A percentile compares a stretch with the other conserved stretches of the same genome.
Conservation (phyloP, 108 stramenopile species). For the Cyclotella kingstonii region DNA sequence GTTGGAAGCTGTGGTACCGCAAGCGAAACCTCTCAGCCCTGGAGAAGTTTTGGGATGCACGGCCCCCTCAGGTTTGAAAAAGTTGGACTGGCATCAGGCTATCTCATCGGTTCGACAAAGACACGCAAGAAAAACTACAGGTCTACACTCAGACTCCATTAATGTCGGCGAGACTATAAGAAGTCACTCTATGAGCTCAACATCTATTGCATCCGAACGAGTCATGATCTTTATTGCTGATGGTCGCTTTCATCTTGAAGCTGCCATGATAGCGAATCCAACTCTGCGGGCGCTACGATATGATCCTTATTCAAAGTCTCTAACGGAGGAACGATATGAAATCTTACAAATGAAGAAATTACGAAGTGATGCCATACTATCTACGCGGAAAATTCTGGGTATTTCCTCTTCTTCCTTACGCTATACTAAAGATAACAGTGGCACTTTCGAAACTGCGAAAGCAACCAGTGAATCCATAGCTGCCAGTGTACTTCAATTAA, state of each 20-base stretch:
- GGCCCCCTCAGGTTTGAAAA: constrained; percentile 56
- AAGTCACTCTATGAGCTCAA: not conserved
- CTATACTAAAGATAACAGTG: not conserved
- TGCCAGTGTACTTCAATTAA: not conserved
- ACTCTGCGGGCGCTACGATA: constrained; percentile 86
- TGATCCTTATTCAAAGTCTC: constrained; percentile 92
- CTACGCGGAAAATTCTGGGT: constrained; percentile 28
- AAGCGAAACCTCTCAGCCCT: constrained; percentile 88
- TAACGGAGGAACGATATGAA: constrained; percentile 93
- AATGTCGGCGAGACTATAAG: not conserved
- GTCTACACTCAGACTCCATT: not conserved
- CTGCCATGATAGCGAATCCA: constrained; percentile 97
- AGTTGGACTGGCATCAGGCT: constrained; percentile 20
- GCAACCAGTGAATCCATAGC: not conserved
- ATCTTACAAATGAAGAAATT: constrained; percentile 81
- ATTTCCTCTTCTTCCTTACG: not conserved
- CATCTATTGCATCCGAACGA: constrained; percentile 30
- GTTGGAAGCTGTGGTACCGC: constrained; percentile 60
- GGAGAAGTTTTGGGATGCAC: constrained; percentile 99
- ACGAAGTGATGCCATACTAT: constrained; percentile 60
- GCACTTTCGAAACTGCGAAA: not conserved
- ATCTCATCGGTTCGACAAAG: constrained; percentile 1
- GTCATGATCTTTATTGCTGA: constrained; percentile 95
- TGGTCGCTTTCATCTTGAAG: constrained; percentile 98
- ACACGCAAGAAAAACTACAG: constrained; percentile 5